Evolutionary conservation across 257 asterid species (phyloP).

Genomic region (Solanum ossicruentum): DNA sequence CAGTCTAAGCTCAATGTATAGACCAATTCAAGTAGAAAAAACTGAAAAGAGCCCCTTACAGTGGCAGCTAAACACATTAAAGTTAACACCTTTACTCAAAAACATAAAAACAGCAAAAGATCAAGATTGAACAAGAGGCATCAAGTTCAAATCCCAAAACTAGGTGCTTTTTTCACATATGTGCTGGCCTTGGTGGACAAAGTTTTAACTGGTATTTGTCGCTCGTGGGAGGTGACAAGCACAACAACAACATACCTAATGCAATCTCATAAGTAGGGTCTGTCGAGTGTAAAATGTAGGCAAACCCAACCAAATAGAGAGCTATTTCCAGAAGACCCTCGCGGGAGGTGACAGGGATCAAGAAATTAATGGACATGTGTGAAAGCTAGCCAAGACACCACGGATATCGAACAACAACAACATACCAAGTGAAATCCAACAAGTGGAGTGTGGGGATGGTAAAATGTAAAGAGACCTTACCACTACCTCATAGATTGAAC

Average conservation of each 20-base stretch:
- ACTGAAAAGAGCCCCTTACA: background rate
- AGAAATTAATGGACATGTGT: background rate
- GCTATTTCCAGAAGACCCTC: no score
- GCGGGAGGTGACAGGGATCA: background rate
- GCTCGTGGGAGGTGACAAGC: background rate
- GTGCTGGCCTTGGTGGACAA: background rate
- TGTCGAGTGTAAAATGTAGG: no score
- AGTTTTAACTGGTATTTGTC: background rate
- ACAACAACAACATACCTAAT: no score
- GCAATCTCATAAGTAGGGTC: no score
- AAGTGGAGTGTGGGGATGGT: no score
- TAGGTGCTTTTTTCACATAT: background rate
- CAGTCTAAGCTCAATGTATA: background rate
- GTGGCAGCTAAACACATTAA: background rate
- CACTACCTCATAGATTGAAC: background rate
- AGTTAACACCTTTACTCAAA: background rate
- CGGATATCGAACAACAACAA: background rate
- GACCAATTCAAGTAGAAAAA: background rate
- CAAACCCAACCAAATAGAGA: no score
- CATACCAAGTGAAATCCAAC: no score
- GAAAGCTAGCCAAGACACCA: background rate
- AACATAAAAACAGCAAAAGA: background rate
- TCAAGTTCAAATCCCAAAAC: background rate
- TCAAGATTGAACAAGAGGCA: background rate
- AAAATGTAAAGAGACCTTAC: no score